phyloP scores from a whole-genome alignment of 2,329 filamentous ascomycete genomes.

The Epichloe festucae region DNA sequence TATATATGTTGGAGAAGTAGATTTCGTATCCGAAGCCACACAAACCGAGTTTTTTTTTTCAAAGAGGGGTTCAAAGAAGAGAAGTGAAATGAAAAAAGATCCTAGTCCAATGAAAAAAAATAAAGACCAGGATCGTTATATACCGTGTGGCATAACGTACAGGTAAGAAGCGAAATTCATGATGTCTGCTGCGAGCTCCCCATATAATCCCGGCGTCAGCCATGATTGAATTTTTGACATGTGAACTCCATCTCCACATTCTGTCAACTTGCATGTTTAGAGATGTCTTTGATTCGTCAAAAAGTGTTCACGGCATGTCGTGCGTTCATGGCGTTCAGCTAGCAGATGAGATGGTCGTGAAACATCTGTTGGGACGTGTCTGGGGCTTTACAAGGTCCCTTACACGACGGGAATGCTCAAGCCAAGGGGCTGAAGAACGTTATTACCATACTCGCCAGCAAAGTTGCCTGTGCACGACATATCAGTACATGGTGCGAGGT shows the following conservation, averaged over 20 bases:
- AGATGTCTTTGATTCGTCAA: neutral
- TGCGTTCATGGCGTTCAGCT: neutral
- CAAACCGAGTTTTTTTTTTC: neutral
- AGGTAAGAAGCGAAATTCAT: slow-evolving; percentile 20
- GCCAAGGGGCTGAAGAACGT: slow-evolving; percentile 31
- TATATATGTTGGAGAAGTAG: neutral
- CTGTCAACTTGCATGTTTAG: neutral
- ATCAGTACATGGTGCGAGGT: neutral
- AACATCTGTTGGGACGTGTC: neutral
- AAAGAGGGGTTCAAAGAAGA: neutral
- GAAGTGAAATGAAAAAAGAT: slow-evolving; percentile 4
- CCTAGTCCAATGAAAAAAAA: slow-evolving; percentile 6
- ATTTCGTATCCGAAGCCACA: neutral
- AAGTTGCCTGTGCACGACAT: slow-evolving; percentile 5
- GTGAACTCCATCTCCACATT: neutral
- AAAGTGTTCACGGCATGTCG: neutral
- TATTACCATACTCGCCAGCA: slow-evolving; percentile 12
- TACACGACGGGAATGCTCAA: slow-evolving; percentile 15
- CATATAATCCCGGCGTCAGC: slow-evolving; percentile 1
- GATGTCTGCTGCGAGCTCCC: neutral
- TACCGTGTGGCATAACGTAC: slow-evolving; percentile 23
- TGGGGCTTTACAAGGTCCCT: neutral
- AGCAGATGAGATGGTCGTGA: neutral
- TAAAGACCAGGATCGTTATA: slow-evolving; percentile 18
- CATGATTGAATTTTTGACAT: neutral